Evolutionary conservation across 176 grass and related monocot species (phyloP), one percentile per base, ranked within the genome.

Genomic region (Phragmites australis): DNA sequence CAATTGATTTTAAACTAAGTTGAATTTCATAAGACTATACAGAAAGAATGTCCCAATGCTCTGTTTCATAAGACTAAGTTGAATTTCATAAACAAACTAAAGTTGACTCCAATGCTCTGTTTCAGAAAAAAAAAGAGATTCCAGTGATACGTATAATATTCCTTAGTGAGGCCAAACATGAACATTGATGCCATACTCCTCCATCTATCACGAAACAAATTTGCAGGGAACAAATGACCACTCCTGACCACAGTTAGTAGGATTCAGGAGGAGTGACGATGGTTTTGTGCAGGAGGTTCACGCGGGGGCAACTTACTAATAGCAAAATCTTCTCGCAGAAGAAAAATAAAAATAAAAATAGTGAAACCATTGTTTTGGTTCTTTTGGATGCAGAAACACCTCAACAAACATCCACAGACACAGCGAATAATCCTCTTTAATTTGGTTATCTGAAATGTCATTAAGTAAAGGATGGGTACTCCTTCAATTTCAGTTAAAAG

Each of bases 401-500:
- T 30, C 0, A 1, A 34, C n/a, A 27, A 21, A 31, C 68, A 72
- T 46, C 30, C 31, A 78, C 68, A 32, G 58, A 49, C 42, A 78
- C 13, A 49, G 40, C 21, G 21, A 65, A 23, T 65, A 16, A 45
- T 79, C 3, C 21, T 25, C 15, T 51, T 52, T 25, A 1, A 40
- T 65, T 64, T 78, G 13, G 18, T 65, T 65, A 52, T 51, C 45
- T 78, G 30, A 77, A 61, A 50, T 50, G 5, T 50, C 60, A 64
- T 14, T 50, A 65, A 61, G 18, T 72, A n/a, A 51, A 55, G 43
- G 27, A 37, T 37, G 47, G 69, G 37, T 37, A 52, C 27, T 12
- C 14, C 27, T 31, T 50, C 26, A 51, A 8, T 18, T 43, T 74
- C 3, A 64, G 17, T 34, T 63, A 41, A 78, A 51, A 2, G 23